Evolutionary conservation across 768 basidiomycete genomes (phyloP).

Genomic region (Podaxis sp.): DNA sequence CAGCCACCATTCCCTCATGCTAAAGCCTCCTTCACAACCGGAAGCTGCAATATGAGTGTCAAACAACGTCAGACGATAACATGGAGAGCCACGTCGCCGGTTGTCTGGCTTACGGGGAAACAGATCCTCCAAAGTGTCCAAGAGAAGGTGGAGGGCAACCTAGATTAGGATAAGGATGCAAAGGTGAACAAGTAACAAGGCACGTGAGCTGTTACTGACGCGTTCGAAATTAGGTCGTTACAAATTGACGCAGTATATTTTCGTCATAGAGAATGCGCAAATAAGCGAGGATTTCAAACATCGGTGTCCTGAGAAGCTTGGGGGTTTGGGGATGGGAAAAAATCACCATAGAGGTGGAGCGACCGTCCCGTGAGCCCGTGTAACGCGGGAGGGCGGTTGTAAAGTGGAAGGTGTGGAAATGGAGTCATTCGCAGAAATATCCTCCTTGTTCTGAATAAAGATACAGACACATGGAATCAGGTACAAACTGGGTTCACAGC

Average conservation of each 20-base stretch:
- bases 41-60: neutral
- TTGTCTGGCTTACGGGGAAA: neutral
- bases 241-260: neutral
- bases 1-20: neutral
- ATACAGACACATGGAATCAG: neutral
- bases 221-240: neutral
- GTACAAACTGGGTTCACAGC: neutral
- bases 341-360: neutral
- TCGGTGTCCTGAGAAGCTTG: neutral
- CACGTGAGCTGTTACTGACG: neutral
- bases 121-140: neutral
- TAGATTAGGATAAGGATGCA: neutral
- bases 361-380: constrained; percentile 1
- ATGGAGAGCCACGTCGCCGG: neutral
- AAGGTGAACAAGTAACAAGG: neutral
- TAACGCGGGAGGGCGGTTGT: constrained; percentile 1
- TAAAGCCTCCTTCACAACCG: neutral
- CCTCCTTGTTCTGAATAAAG: neutral
- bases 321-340: neutral
- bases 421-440: neutral
- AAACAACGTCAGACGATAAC: neutral
- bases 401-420: neutral
- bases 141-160: neutral
- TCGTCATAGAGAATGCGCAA: neutral
- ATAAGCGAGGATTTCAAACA: neutral